These are phyloP conservation scores for Botrytis cinerea DNA, from an alignment of 2,329 filamentous ascomycete species.

Conservation along the genomic window DNA sequence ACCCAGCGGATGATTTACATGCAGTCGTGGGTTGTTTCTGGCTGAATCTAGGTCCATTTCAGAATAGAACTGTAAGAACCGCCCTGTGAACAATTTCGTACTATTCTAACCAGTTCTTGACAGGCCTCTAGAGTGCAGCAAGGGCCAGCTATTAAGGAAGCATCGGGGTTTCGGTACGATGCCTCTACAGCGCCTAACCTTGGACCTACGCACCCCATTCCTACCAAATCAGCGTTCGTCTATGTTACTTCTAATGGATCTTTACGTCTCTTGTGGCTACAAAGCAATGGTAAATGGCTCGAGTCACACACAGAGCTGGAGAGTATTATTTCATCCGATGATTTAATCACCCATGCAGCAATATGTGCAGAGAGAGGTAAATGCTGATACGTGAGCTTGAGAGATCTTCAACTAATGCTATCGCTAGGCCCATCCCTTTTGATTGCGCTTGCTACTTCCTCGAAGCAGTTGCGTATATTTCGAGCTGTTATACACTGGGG, in stretches of 20 bases:
- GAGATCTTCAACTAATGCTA: conserved; percentile 23
- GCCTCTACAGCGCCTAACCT: conserved; percentile 64
- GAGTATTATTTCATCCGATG: conserved; percentile 68
- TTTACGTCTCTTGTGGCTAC: conserved; percentile 76
- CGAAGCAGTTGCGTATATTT: conserved; percentile 72
- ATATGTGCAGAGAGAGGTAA: conserved; percentile 73
- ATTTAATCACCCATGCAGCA: conserved; percentile 78
- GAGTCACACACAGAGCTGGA: conserved; percentile 75
- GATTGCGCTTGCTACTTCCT: conserved; percentile 67
- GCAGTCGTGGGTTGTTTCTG: conserved; percentile 84
- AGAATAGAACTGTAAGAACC: conserved; percentile 37
- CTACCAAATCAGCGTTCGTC: conserved; percentile 71
- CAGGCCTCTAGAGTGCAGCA: conserved; percentile 48
- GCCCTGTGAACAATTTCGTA: background rate
- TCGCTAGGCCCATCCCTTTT: conserved; percentile 52
- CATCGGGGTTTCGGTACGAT: conserved; percentile 66
- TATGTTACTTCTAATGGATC: conserved; percentile 74
- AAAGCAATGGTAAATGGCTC: conserved; percentile 70
- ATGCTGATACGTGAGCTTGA: conserved; percentile 27
- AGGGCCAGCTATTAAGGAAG: conserved; percentile 64
- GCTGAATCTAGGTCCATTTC: conserved; percentile 53
- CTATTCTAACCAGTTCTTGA: conserved; percentile 6
- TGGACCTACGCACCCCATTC: conserved; percentile 72
- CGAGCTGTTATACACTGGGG: conserved; percentile 77
- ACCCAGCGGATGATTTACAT: conserved; percentile 72